Conservation (phyloP, 495 filamentous ascomycete species). For the Talaromyces proteolyticus region DNA sequence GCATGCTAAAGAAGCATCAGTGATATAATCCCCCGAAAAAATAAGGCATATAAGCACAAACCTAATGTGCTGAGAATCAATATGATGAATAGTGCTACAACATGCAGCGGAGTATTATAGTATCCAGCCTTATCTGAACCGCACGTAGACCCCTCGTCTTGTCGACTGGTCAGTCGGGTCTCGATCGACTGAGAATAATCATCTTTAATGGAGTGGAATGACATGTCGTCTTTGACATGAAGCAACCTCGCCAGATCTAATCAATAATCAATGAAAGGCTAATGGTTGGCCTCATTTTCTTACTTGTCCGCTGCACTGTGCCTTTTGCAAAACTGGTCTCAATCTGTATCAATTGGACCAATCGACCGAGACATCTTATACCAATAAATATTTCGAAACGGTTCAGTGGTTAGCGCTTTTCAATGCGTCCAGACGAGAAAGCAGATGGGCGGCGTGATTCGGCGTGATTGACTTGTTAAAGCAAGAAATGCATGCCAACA, state of each 20-base stretch:
- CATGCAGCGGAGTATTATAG: conserved; percentile 65
- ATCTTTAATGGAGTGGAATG: neutral
- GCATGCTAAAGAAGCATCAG: conserved; percentile 30
- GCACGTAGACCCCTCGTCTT: conserved; percentile 36
- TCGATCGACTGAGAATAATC: neutral
- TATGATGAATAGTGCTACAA: conserved; percentile 73
- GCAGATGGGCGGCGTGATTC: too few species aligned
- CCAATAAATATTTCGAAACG: neutral
- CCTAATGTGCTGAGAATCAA: conserved; percentile 65
- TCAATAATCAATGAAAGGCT: neutral
- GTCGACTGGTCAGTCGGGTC: neutral
- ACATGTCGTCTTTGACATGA: too few species aligned
- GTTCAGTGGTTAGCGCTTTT: too few species aligned
- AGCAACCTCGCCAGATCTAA: too few species aligned
- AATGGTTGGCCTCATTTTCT: neutral
- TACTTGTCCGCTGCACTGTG: neutral
- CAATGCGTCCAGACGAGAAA: too few species aligned
- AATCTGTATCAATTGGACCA: neutral
- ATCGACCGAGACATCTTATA: neutral
- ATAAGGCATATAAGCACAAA: conserved; percentile 27
- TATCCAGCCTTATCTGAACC: conserved; percentile 52
- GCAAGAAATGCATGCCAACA: too few species aligned
- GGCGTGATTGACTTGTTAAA: too few species aligned
- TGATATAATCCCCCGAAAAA: neutral
- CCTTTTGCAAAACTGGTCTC: neutral